Evolutionary conservation across 148 eudicot species (phyloP), one percentile per base, ranked within the genome.

Genomic region (Heliamphora exappendiculata): DNA sequence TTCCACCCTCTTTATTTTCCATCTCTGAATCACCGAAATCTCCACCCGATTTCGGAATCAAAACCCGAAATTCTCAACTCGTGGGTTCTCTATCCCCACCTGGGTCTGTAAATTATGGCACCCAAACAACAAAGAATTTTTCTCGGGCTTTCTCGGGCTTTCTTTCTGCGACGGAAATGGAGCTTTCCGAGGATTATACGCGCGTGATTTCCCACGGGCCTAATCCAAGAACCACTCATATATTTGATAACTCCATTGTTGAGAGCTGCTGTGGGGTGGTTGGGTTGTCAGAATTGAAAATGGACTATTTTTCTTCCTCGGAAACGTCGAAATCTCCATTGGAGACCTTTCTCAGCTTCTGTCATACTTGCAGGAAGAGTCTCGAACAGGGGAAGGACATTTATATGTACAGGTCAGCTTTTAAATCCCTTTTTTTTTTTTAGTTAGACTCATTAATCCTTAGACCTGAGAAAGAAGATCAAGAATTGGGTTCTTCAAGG

Each of bases 131-230:
- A n/a, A 26, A 45, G 74, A 70, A 17, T 64, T 76, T n/a, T 28
- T 28, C 74, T 5, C 7, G 12, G 55, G 22, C 58, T 75, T 31
- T 41, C 13, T 14, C 47, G 14, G 75, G 24, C 20, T 34, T 26
- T 74, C 70, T 90, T 20, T 88, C 93, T 37, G 60, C 84, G 62
- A 78, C 76, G 14, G 98, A 95, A 17, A 95, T 95, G 84, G 96
- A 92, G 79, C 83, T 85, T 26, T 92, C 92, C 19, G 98, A 95
- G 86, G 98, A 95, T 66, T 95, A 95, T 33, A 95, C 98, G 45
- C 87, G 98, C 72, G 97, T 95, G 34, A 95, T 92, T 65, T 81
- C 91, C 73, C 97, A 88, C 80, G 98, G 98, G 3, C 98, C 97
- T 16, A 95, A 93, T 73, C 97, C 98, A 9, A 92, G 78, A 75